Base-by-base conservation (phyloP, 208 protist genomes). In the Acanthamoeba lenticulata region DNA sequence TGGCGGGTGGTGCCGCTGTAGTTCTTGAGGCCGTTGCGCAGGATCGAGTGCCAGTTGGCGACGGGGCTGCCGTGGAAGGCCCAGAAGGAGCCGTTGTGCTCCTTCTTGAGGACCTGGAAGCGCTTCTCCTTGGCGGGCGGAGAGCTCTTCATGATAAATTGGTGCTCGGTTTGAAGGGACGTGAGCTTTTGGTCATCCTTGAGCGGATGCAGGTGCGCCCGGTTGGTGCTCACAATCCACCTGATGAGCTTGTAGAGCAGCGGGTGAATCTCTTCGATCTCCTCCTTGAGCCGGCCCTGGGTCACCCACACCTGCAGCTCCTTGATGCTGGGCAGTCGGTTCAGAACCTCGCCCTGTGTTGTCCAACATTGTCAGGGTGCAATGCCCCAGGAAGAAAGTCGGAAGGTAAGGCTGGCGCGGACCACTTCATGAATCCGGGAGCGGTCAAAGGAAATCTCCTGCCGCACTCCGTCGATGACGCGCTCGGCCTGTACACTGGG, bases 41-140 rank as follows among this genome's bases (percentile, higher is more conserved):
- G 38, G 36, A 79, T 79, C 15, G 67, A 79, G 67, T 79, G 67
- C 67, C 67, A 79, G 38, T 79, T 79, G 67, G 67, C 67, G 5
- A 79, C 67, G 29, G 67, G 67, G 69, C 60, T 94, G 2, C 96
- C 96, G 94, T 97, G 96, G 55, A 95, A 97, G 1, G 95, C 95
- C 24, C 95, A 96, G 29, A 92, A 89, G 6, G 83, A 90, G 1
- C 95, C 95, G 74, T 97, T 42, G 67, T 79, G 67, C 13, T 79
- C 67, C 67, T 79, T 79, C 24, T 79, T 79, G 36, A 79, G 67
- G 34, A 79, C 7, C 67, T 79, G 67, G 67, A 79, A 79, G 24
- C 38, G 38, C 67, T 79, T 42, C 38, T 79, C 67, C 67, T 79
- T 79, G 11, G 67, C 67, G 9, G 67, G 67, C 67, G 67, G 67